These are phyloP conservation scores for Tulasnella sp. DNA, from an alignment of 768 basidiomycete genomes.

Conservation along the genomic window DNA sequence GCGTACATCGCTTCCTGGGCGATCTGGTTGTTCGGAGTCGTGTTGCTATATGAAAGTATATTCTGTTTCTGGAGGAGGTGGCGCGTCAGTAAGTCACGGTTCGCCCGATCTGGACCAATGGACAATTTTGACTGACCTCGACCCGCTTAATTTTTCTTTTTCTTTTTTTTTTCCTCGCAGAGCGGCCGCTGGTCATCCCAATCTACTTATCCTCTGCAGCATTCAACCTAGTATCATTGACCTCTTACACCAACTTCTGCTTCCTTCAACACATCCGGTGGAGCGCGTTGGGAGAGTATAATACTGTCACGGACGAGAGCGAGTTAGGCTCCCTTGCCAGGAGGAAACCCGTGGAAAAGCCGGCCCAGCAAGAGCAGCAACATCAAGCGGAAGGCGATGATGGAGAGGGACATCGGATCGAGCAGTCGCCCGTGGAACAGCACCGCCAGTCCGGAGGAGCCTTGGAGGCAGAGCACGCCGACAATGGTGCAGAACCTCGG, in stretches of 20 bases:
- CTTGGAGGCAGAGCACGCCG: too few species aligned
- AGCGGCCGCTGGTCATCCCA: conserved; percentile 76
- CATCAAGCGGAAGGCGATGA: not conserved
- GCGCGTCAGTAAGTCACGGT: conserved; percentile 37
- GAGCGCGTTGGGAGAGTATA: not conserved
- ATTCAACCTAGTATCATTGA: conserved; percentile 68
- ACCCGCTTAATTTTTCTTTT: not conserved
- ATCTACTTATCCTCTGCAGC: conserved; percentile 80
- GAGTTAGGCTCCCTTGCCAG: not conserved
- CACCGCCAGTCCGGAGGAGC: too few species aligned
- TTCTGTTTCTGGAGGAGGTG: conserved; percentile 37
- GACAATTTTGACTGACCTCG: too few species aligned
- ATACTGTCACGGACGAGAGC: not conserved
- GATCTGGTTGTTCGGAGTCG: conserved; percentile 67
- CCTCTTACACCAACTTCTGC: conserved; percentile 78
- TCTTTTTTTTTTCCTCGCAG: conserved; percentile 41
- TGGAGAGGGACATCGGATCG: not conserved
- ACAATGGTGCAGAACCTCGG: too few species aligned
- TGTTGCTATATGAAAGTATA: conserved; percentile 56
- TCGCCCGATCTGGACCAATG: not conserved
- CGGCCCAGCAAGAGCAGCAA: not conserved
- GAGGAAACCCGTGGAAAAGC: not conserved
- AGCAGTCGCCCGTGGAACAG: too few species aligned
- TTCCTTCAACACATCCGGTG: conserved; percentile 74
- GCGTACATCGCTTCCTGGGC: conserved; percentile 82